phyloP scores from a whole-genome alignment of 2,329 filamentous ascomycete species.

The Lecanicillium sp. region DNA sequence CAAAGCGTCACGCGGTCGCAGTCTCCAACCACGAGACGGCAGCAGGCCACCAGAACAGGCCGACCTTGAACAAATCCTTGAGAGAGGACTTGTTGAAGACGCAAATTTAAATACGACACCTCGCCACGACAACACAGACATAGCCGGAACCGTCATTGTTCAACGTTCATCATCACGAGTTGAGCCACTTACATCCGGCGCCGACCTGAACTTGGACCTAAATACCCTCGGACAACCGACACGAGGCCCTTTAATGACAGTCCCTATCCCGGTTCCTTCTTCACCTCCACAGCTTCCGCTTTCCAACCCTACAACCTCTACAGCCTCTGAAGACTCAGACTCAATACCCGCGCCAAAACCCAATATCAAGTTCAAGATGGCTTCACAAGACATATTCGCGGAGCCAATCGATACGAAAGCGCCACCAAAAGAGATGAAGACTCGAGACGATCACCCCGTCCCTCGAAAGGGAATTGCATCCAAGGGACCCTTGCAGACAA shows the following conservation, averaged over 20 bases:
- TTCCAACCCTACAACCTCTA: slow-evolving; percentile 6
- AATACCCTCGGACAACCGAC: slow-evolving; percentile 3
- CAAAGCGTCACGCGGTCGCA: too few relatives aligned
- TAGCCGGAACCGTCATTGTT: neutral
- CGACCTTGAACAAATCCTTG: neutral
- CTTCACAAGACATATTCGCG: slow-evolving; percentile 43
- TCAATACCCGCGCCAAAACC: slow-evolving; percentile 28
- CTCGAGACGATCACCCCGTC: slow-evolving; percentile 49
- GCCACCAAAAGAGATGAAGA: slow-evolving; percentile 38
- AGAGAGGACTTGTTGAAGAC: neutral
- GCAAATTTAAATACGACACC: neutral
- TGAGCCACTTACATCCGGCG: slow-evolving; percentile 2
- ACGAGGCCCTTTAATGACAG: slow-evolving; percentile 11
- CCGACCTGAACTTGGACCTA: slow-evolving; percentile 1
- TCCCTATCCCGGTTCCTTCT: slow-evolving; percentile 22
- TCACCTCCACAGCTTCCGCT: slow-evolving; percentile 17
- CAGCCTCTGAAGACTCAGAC: slow-evolving; percentile 19
- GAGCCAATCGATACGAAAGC: slow-evolving; percentile 43
- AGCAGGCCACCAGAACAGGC: neutral
- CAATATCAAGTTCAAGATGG: slow-evolving; percentile 20
- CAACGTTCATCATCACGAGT: neutral
- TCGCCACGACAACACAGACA: too few relatives aligned
- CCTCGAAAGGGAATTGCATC: slow-evolving; percentile 41
- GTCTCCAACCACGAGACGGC: neutral
- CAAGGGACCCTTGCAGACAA: slow-evolving; percentile 53